Evolutionary conservation across 352 stramenopile genomes (phyloP).

Genomic region (Phytophthora idaei): DNA sequence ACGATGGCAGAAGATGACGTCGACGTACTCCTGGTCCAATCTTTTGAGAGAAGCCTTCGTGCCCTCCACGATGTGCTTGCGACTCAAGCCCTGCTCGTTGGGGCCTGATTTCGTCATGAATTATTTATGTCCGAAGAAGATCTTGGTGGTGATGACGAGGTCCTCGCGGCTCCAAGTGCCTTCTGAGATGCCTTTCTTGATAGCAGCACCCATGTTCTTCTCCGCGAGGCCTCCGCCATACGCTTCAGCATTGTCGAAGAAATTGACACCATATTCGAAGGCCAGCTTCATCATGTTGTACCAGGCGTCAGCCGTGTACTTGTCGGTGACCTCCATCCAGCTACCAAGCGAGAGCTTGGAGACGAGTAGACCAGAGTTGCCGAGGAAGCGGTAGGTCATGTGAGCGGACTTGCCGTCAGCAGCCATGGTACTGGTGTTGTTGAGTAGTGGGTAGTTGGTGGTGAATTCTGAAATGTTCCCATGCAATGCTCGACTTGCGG

Average conservation of each 20-base stretch:
- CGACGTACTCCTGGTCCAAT: constrained; percentile 49
- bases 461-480: not conserved
- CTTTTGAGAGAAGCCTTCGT: constrained; percentile 43
- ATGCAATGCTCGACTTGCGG: not conserved
- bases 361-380: constrained; percentile 1
- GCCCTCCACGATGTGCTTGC: constrained; percentile 44
- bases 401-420: not conserved
- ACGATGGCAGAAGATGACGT: constrained; percentile 47
- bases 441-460: not conserved
- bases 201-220: constrained; percentile 36
- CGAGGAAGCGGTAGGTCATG: constrained; percentile 14
- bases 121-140: constrained; percentile 40
- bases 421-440: not conserved
- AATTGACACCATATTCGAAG: constrained; percentile 55
- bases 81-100: constrained; percentile 34
- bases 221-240: constrained; percentile 44
- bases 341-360: constrained; percentile 10
- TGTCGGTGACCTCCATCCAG: constrained; percentile 30
- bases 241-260: constrained; percentile 48
- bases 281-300: constrained; percentile 43
- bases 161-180: constrained; percentile 36
- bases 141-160: constrained; percentile 67
- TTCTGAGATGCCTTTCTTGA: constrained; percentile 37
- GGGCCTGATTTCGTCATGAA: constrained; percentile 2
- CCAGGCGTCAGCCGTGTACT: constrained; percentile 21